Conservation (phyloP, 768 basidiomycete genomes). For the Tricholoma bakamatsutake region DNA sequence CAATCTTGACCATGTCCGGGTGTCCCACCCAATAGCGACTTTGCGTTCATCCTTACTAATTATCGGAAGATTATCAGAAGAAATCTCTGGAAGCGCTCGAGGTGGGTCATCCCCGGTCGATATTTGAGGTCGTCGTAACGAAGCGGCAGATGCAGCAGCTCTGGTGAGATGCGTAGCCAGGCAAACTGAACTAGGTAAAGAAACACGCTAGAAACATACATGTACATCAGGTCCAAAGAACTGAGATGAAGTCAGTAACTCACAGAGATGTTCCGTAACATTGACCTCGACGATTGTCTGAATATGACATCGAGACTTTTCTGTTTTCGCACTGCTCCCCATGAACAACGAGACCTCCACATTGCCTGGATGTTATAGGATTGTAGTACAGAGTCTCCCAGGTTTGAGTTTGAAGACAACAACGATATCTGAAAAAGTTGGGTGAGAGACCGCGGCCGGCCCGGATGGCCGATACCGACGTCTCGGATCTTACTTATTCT, state of each 20-base stretch:
- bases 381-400: background rate
- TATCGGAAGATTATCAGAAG: slow-evolving; percentile 42
- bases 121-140: slow-evolving; percentile 9
- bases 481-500: no score
- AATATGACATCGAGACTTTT: background rate
- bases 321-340: background rate
- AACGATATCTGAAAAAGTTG: no score
- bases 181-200: slow-evolving; percentile 1
- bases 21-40: slow-evolving; percentile 70
- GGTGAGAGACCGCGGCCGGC: no score
- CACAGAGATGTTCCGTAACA: slow-evolving; percentile 1
- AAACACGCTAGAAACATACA: background rate
- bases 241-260: background rate
- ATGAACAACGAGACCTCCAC: slow-evolving; percentile 1
- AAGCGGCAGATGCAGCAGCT: slow-evolving; percentile 19
- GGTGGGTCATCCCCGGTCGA: slow-evolving; percentile 10
- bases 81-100: slow-evolving; percentile 20
- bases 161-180: slow-evolving; percentile 8
- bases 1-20: slow-evolving; percentile 71
- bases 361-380: background rate
- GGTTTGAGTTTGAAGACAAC: background rate
- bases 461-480: no score
- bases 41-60: slow-evolving; percentile 51
- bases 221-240: background rate
- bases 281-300: background rate